A percentile compares a stretch with the other conserved stretches of the same genome.
Conservation (phyloP, 2,329 filamentous ascomycete species). For the Claviceps paspali region DNA sequence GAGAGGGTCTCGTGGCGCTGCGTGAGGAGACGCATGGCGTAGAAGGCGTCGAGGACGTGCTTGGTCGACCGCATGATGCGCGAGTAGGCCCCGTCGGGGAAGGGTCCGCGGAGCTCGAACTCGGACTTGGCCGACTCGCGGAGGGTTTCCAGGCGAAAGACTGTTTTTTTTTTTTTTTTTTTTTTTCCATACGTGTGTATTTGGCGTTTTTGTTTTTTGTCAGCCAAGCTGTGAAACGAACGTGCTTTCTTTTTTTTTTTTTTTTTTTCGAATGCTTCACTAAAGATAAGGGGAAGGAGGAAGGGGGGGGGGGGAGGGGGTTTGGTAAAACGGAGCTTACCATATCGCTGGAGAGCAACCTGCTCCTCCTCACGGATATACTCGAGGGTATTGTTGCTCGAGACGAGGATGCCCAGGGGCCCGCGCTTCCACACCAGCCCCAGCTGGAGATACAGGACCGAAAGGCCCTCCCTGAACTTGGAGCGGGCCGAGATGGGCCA, state of each 20-base stretch:
- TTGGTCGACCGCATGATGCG: conserved; percentile 67
- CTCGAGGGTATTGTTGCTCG: conserved; percentile 39
- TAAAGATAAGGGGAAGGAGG: no score
- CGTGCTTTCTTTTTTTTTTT: no score
- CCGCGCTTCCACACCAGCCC: conserved; percentile 93
- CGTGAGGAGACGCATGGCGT: conserved; percentile 89
- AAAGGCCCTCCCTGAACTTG: conserved; percentile 80
- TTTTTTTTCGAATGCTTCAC: neutral
- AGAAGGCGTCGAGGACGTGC: conserved; percentile 81
- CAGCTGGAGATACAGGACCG: conserved; percentile 87
- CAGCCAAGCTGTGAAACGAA: no score
- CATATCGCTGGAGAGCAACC: conserved; percentile 68
- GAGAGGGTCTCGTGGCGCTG: conserved; percentile 62
- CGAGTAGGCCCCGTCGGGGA: conserved; percentile 58
- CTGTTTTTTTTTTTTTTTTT: no score
- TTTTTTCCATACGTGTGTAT: no score
- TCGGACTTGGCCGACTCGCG: conserved; percentile 63
- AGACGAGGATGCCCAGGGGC: conserved; percentile 59
- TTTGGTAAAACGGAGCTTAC: conserved; percentile 13
- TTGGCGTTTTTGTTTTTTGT: no score
- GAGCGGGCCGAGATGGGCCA: conserved; percentile 86
- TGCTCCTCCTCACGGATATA: conserved; percentile 89
- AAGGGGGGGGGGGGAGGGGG: neutral
- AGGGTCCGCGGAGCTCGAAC: conserved; percentile 77
- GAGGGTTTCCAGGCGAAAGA: conserved; percentile 63